phyloP scores from a whole-genome alignment of 768 basidiomycete species.

The Boletus tomentosulus region DNA sequence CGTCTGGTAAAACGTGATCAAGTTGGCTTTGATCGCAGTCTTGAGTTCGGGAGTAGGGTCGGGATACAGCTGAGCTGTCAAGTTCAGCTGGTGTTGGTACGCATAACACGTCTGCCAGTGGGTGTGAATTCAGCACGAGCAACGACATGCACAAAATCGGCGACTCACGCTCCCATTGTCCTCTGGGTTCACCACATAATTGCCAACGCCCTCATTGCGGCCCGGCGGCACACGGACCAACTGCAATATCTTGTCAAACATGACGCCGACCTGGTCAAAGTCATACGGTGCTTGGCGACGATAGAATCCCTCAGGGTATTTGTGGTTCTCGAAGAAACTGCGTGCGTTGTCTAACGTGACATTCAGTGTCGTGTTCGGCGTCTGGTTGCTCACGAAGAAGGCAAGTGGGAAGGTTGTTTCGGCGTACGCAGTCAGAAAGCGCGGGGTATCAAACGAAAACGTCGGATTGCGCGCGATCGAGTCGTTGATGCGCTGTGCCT shows the following conservation, averaged over 20 bases:
- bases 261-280: neutral
- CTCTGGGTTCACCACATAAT: constrained; percentile 9
- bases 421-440: constrained; percentile 19
- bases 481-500: constrained; percentile 21
- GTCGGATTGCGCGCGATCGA: constrained; percentile 24
- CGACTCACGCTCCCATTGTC: constrained; percentile 15
- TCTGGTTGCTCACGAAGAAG: constrained; percentile 25
- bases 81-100: constrained; percentile 19
- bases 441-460: constrained; percentile 19
- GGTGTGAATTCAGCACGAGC: neutral
- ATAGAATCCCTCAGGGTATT: constrained; percentile 16
- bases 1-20: constrained; percentile 13
- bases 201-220: constrained; percentile 14
- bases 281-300: constrained; percentile 18
- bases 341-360: constrained; percentile 13
- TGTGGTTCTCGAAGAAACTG: constrained; percentile 17
- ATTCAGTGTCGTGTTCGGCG: constrained; percentile 13
- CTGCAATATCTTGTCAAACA: neutral
- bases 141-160: neutral
- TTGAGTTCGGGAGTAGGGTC: constrained; percentile 17
- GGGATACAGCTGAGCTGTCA: constrained; percentile 20
- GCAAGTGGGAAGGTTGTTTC: constrained; percentile 24
- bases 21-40: constrained; percentile 20
- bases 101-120: constrained; percentile 14
- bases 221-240: constrained; percentile 12